A percentile compares a stretch with the other conserved stretches of the same genome.
phyloP scores from a whole-genome alignment of 139 green algal species.

The Coccomyxa sp. region DNA sequence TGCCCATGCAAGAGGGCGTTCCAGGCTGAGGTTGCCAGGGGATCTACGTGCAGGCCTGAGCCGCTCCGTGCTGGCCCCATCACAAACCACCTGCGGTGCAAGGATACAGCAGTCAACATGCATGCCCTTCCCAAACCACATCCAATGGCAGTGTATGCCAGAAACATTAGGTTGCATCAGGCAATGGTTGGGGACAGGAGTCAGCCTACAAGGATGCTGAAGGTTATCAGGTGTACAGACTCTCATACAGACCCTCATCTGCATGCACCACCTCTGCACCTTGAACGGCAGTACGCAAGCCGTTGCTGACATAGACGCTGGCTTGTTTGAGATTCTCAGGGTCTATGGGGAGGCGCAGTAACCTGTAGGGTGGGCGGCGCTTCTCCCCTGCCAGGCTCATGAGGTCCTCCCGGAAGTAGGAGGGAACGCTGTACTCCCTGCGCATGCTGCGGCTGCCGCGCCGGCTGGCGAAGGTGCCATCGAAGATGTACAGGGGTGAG shows the following conservation, averaged over 20 bases:
- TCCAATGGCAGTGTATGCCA: too few species aligned
- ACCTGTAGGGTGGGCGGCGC: conserved; percentile 76
- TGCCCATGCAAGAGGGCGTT: conserved; percentile 73
- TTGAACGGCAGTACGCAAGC: too few species aligned
- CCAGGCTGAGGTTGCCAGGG: conserved; percentile 81
- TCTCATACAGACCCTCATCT: too few species aligned
- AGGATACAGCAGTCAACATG: neutral
- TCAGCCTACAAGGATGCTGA: too few species aligned
- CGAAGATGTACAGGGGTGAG: conserved; percentile 79
- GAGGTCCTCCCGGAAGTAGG: conserved; percentile 77
- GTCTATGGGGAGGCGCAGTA: too few species aligned
- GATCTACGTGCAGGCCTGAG: conserved; percentile 76
- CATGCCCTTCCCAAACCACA: too few species aligned
- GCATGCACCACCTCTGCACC: too few species aligned
- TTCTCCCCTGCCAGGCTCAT: conserved; percentile 70
- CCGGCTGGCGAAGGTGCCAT: conserved; percentile 50
- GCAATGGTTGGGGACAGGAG: too few species aligned
- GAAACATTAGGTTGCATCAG: too few species aligned
- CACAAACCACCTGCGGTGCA: conserved; percentile 67
- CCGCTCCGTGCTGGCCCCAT: conserved; percentile 63
- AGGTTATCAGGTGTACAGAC: too few species aligned
- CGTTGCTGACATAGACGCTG: too few species aligned
- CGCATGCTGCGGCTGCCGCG: conserved; percentile 8
- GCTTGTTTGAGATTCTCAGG: too few species aligned
- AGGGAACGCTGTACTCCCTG: neutral